Evolutionary conservation across 2,329 filamentous ascomycete genomes (phyloP).

Genomic region (Ophiostoma angusticollis): DNA sequence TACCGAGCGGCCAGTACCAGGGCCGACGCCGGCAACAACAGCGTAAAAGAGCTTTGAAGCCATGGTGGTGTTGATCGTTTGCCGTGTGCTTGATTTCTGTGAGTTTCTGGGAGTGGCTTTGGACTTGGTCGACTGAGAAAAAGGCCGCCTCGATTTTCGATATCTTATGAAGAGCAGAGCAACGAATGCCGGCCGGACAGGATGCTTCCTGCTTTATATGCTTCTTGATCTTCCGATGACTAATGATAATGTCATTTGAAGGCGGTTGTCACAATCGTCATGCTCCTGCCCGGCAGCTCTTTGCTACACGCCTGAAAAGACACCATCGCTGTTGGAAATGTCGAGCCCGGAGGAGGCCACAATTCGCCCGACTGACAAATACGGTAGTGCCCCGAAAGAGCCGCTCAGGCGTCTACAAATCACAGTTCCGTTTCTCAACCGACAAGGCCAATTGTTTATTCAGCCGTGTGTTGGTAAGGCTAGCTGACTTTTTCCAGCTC

Average conservation of each 20-base stretch:
- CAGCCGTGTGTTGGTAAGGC: no score
- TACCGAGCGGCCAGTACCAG: conserved; percentile 39
- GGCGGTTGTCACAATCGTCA: neutral
- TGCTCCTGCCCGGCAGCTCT: neutral
- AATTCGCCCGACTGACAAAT: conserved; percentile 5
- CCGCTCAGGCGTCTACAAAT: neutral
- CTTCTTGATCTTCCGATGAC: neutral
- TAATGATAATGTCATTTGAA: conserved; percentile 3
- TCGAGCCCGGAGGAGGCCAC: conserved; percentile 3
- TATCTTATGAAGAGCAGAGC: neutral
- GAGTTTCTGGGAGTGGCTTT: no score
- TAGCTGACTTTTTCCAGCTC: no score
- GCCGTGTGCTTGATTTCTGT: neutral
- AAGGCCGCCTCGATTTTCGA: no score
- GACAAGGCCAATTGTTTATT: no score
- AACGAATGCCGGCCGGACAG: neutral
- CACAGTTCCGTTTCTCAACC: no score
- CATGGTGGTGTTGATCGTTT: conserved; percentile 12
- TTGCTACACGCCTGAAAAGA: neutral
- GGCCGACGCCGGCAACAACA: conserved; percentile 59
- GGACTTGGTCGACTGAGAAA: neutral
- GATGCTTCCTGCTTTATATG: conserved; percentile 4
- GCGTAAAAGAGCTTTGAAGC: conserved; percentile 40
- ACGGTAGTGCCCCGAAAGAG: neutral
- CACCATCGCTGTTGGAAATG: conserved; percentile 8